Percentiles rank a stretch among this genome's conserved stretches.
Conservation (phyloP, 2,329 filamentous ascomycete species). For the Talaromyces piceae region DNA sequence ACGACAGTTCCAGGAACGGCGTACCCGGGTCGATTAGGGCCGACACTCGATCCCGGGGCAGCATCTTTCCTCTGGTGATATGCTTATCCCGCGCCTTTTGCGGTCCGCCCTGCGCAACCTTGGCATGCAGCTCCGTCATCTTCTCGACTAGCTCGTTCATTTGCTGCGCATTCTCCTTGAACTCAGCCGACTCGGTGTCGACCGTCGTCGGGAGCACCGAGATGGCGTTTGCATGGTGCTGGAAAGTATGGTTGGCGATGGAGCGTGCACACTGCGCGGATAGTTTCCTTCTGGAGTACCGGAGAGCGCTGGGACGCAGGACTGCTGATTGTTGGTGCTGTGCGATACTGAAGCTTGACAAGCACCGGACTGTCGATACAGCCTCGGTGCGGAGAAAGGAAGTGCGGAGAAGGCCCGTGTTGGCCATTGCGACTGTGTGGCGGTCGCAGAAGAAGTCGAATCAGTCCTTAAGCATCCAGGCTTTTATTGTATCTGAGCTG, state of each 20-base stretch:
- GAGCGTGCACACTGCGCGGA: slow-evolving; percentile 23
- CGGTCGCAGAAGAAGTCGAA: slow-evolving; percentile 23
- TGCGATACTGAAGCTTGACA: slow-evolving; percentile 18
- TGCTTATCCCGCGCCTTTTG: slow-evolving; percentile 84
- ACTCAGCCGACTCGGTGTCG: slow-evolving; percentile 70
- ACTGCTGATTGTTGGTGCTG: slow-evolving; percentile 14
- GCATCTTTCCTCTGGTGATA: slow-evolving; percentile 81
- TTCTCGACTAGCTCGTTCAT: slow-evolving; percentile 67
- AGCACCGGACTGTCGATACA: slow-evolving; percentile 14
- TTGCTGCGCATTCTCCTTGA: slow-evolving; percentile 68
- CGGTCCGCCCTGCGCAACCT: slow-evolving; percentile 67
- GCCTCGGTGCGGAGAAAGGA: slow-evolving; percentile 32
- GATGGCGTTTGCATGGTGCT: slow-evolving; percentile 73
- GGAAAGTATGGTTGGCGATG: slow-evolving; percentile 70
- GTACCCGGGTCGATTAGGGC: slow-evolving; percentile 83
- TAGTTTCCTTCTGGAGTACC: neutral
- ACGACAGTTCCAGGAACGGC: slow-evolving; percentile 85
- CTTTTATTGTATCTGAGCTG: neutral
- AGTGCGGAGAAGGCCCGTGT: slow-evolving; percentile 14
- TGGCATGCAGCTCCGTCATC: slow-evolving; percentile 62
- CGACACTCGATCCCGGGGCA: slow-evolving; percentile 80
- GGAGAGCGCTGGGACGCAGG: slow-evolving; percentile 5
- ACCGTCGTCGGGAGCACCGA: slow-evolving; percentile 70
- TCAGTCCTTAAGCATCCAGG: neutral
- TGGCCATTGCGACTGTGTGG: slow-evolving; percentile 23